Evolutionary conservation across 2,329 filamentous ascomycete genomes (phyloP).

Genomic region (Aphanoascus verrucosus): DNA sequence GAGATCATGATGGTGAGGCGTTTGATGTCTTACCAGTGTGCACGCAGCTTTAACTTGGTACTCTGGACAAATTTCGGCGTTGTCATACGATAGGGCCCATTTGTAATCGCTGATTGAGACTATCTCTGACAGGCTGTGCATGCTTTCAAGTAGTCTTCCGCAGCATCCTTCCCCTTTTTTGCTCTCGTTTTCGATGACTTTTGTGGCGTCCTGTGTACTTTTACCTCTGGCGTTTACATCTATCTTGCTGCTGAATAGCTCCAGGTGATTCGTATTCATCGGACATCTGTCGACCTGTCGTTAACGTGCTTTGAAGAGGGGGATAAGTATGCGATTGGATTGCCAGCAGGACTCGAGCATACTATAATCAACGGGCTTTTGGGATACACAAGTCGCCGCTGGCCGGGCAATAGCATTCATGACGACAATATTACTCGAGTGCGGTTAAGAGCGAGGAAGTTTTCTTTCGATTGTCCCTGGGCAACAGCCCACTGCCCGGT

Average conservation of each 20-base stretch:
- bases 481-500: conserved; percentile 8
- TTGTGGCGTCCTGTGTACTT: conserved; percentile 6
- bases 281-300: not conserved
- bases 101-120: conserved; percentile 9
- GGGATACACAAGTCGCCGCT: conserved; percentile 7
- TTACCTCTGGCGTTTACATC: conserved; percentile 7
- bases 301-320: not conserved
- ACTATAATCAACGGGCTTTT: not conserved
- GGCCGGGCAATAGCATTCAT: conserved; percentile 12
- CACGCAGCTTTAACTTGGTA: not conserved
- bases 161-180: conserved; percentile 1
- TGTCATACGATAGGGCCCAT: conserved; percentile 6
- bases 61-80: not conserved
- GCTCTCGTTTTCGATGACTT: conserved; percentile 8
- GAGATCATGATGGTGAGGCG: conserved; percentile 9
- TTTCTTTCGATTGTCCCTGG: conserved; percentile 2
- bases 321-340: conserved; percentile 1
- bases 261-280: not conserved
- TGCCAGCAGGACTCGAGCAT: not conserved
- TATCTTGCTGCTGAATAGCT: not conserved
- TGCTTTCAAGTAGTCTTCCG: not conserved
- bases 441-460: conserved; percentile 9
- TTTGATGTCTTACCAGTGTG: conserved; percentile 2
- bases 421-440: conserved; percentile 2
- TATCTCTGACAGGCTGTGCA: not conserved